phyloP scores from a whole-genome alignment of 2,329 filamentous ascomycete genomes.

The Trichoderma gracile region DNA sequence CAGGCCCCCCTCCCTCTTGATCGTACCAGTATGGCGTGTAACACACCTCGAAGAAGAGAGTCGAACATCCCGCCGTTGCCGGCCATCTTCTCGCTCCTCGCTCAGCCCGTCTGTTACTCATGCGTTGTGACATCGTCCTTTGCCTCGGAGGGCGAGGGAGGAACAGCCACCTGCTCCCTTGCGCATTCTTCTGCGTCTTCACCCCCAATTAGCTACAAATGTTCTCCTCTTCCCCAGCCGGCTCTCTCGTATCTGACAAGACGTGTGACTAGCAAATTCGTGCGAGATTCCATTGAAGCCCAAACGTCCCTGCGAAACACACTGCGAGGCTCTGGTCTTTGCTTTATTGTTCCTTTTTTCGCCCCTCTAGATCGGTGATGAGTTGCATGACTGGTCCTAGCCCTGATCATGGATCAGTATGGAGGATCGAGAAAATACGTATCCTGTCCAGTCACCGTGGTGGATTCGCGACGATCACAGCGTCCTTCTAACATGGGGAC shows the following conservation, averaged over 20 bases:
- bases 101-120: not conserved
- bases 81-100: not conserved
- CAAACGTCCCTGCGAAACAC: not conserved
- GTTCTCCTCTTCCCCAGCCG: not conserved
- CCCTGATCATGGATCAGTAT: slow-evolving; percentile 24
- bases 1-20: not conserved
- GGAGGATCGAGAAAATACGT: slow-evolving; percentile 20
- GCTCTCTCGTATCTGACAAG: not conserved
- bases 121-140: slow-evolving; percentile 24
- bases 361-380: slow-evolving; percentile 22
- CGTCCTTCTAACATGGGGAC: slow-evolving; percentile 5
- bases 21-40: not conserved
- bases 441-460: slow-evolving; percentile 11
- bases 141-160: not conserved
- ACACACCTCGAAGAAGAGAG: not conserved
- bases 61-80: slow-evolving; percentile 13
- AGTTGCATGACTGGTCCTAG: slow-evolving; percentile 18
- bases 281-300: not conserved
- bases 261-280: not conserved
- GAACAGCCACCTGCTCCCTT: not conserved
- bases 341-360: not conserved
- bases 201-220: not conserved
- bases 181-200: not conserved
- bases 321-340: not conserved
- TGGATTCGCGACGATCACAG: slow-evolving; percentile 19